Percentiles rank a stretch among this genome's conserved stretches.
phyloP scores from a whole-genome alignment of 805 yeast species.

The Wickerhamiella musiphila region DNA sequence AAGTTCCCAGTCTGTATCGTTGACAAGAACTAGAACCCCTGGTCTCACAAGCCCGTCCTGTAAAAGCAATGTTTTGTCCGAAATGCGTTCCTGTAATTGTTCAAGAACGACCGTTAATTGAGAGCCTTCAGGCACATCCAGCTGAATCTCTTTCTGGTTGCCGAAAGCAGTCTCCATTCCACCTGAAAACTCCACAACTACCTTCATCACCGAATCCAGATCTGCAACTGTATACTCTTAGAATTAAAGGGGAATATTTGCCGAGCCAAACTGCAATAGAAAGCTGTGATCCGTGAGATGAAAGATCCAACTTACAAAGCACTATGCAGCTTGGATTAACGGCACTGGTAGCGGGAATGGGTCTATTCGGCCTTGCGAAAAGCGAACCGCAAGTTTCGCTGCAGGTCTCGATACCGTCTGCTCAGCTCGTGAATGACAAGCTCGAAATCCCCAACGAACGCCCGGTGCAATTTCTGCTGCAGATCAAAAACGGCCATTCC shows the following conservation, averaged over 20 bases:
- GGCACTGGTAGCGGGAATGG: too few species aligned
- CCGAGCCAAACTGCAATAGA: too few species aligned
- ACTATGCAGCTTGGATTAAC: too few species aligned
- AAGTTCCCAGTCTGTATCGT: constrained; percentile 93
- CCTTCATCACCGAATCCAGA: too few species aligned
- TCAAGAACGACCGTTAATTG: constrained; percentile 35
- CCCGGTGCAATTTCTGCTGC: not conserved
- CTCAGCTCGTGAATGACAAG: too few species aligned
- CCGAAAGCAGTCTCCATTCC: constrained; percentile 72
- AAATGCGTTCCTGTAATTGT: constrained; percentile 35
- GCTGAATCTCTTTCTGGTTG: constrained; percentile 35
- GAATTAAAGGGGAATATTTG: too few species aligned
- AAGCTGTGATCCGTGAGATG: too few species aligned
- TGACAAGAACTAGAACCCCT: constrained; percentile 78
- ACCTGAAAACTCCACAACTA: constrained; percentile 36
- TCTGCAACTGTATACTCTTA: too few species aligned
- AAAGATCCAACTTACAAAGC: too few species aligned
- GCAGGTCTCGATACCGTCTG: too few species aligned
- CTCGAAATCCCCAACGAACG: not conserved
- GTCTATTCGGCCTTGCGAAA: too few species aligned
- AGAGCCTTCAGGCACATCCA: constrained; percentile 27
- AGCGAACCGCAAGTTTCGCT: too few species aligned
- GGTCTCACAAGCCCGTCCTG: constrained; percentile 77
- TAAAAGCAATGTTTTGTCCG: constrained; percentile 52
- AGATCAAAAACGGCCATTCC: constrained; percentile 15